A percentile compares a stretch with the other conserved stretches of the same genome.
Evolutionary conservation across 1,139 yeast genomes (phyloP).

Genomic region (Waltiozyma sp.): DNA sequence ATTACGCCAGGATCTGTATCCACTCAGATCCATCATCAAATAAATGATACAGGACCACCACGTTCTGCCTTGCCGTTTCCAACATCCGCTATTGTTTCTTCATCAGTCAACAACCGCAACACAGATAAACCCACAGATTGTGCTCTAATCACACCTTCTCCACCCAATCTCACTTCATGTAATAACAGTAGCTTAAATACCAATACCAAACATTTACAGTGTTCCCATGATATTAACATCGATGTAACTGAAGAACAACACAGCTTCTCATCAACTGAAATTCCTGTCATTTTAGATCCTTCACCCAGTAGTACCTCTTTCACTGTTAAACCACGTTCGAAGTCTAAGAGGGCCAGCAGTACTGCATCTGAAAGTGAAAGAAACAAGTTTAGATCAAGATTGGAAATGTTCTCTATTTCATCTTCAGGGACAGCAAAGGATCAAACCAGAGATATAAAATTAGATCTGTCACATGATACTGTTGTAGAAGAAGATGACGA

Average conservation of each 20-base stretch:
- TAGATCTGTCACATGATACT: background rate
- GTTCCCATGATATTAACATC: background rate
- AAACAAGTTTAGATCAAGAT: constrained; percentile 15
- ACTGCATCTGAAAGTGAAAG: constrained; percentile 13
- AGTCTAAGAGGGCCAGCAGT: constrained; percentile 15
- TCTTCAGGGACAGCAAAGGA: background rate
- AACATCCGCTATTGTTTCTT: no score
- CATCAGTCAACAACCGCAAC: no score
- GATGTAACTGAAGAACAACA: background rate
- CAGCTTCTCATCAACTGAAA: background rate
- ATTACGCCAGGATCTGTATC: no score
- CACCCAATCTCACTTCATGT: no score
- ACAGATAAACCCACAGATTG: no score
- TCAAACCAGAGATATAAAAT: background rate
- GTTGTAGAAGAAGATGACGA: constrained; percentile 1
- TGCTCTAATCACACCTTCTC: no score
- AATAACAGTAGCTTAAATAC: no score
- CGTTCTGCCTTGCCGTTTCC: no score
- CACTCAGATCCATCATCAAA: no score
- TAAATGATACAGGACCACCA: no score
- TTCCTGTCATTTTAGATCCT: background rate
- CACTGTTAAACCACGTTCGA: background rate
- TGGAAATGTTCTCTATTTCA: constrained; percentile 8
- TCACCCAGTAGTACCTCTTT: background rate
- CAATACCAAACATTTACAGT: no score